Base-by-base conservation (phyloP, 2,329 filamentous ascomycete genomes). In the Cladosporium sp. region DNA sequence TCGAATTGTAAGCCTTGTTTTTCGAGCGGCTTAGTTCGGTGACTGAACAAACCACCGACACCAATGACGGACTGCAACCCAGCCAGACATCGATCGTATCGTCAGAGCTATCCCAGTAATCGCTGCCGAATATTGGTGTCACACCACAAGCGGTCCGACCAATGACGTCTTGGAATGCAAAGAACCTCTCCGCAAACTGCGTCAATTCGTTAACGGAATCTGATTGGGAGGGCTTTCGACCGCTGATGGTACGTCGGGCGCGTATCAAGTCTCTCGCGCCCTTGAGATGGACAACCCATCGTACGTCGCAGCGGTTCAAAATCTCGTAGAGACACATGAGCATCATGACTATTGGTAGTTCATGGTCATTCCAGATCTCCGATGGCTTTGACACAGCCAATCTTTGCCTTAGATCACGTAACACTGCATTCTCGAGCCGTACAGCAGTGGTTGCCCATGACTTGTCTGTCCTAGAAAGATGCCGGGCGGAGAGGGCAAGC, bases 131-230 rank as follows among this genome's bases (percentile, higher is more conserved):
- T 0, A 75, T 61, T 0, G 74, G 70, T 8, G 72, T 69, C 9
- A 76, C 72, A 2, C 73, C 75, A 48, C 75, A 78, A 0, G 75
- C 75, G 0, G 75, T 78, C 33, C 75, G 69, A 28, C 75, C 75
- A 56, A 77, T 77, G 13, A 76, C 73, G 54, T 78, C 75, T 54
- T 77, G 75, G 11, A 76, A 77, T 3, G 75, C 75, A 51, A 78
- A 77, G 56, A 77, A 77, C 1, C 70, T 67, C 55, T 77, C 75
- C 0, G 73, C 70, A 5, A 70, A 65, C 2, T 61, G 69, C 0
- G 70, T 62, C 13, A 59, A 56, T 19, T 53, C 46, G 19, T 54
- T 54, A 10, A 50, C 46, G 16, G 40, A 22, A n/a, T 58, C 61
- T 44, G 62, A 63, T 13, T 45, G 54, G 8, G 48, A 50, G 7